phyloP scores from a whole-genome alignment of 1,284 basidiomycete genomes.

The Trichosporon coremiiforme region DNA sequence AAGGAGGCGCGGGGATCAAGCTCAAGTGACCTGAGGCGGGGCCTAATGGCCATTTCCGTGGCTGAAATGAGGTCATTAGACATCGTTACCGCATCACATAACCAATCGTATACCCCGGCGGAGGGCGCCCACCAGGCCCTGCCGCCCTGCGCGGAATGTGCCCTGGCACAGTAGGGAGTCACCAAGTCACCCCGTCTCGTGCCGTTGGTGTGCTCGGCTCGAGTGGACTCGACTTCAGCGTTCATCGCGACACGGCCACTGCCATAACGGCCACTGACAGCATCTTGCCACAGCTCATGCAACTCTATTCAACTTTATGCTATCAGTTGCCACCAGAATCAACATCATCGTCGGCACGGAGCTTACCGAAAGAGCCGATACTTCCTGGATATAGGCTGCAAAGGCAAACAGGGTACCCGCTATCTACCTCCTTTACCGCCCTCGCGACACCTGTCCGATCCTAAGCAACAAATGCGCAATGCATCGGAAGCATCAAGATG shows the following conservation, averaged over 20 bases:
- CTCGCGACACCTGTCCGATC: not conserved
- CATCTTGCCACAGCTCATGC: not conserved
- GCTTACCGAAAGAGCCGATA: not conserved
- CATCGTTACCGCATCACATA: not conserved
- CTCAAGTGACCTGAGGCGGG: not conserved
- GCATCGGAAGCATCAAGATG: conserved; percentile 4
- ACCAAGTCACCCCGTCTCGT: conserved; percentile 2
- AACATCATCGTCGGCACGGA: not conserved
- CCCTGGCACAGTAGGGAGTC: conserved; percentile 11
- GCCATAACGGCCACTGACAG: not conserved
- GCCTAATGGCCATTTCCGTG: conserved; percentile 6
- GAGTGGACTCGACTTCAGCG: no score
- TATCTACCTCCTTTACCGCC: no score
- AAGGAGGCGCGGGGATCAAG: not conserved
- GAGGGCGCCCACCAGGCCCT: not conserved
- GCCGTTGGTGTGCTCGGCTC: not conserved
- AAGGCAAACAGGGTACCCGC: not conserved
- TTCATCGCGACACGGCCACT: no score
- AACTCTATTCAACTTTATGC: not conserved
- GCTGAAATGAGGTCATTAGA: conserved; percentile 13
- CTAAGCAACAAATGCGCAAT: not conserved
- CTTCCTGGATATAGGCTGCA: not conserved
- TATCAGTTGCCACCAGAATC: not conserved
- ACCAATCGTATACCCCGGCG: not conserved
- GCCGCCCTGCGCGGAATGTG: not conserved